Conservation (phyloP, 1,139 yeast species). For the Debaryomycetaceae sp. region DNA sequence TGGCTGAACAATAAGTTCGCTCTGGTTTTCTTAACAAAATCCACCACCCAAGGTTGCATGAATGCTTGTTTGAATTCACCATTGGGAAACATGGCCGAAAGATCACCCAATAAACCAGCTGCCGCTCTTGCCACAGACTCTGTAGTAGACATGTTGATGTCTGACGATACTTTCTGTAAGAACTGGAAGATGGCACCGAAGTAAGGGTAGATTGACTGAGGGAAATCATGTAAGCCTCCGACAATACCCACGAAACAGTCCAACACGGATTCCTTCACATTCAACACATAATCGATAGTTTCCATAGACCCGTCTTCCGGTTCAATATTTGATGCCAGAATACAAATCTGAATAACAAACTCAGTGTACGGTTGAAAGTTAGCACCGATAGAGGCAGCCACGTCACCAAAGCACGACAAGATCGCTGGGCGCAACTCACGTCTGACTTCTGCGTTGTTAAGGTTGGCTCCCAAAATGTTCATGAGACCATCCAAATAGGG, state of each 20-base stretch:
- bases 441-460: constrained; percentile 64
- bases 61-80: constrained; percentile 69
- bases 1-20: constrained; percentile 57
- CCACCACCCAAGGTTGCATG: constrained; percentile 73
- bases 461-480: constrained; percentile 72
- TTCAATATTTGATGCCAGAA: constrained; percentile 51
- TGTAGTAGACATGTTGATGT: constrained; percentile 54
- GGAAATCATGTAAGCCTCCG: constrained; percentile 72
- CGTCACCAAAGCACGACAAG: constrained; percentile 93
- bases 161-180: constrained; percentile 56
- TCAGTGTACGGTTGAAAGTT: constrained; percentile 72
- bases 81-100: constrained; percentile 80
- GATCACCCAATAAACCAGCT: constrained; percentile 88
- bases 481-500: constrained; percentile 79
- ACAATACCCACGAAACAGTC: constrained; percentile 96
- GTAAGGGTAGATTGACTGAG: constrained; percentile 64
- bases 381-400: constrained; percentile 83
- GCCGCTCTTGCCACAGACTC: constrained; percentile 75
- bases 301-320: constrained; percentile 65
- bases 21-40: constrained; percentile 72
- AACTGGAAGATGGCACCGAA: constrained; percentile 70
- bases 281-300: constrained; percentile 69
- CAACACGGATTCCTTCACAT: constrained; percentile 78
- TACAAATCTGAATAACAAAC: constrained; percentile 72
- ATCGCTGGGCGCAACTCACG: constrained; percentile 84